Evolutionary conservation across 768 basidiomycete genomes (phyloP).

Genomic region (Calocera cornea): DNA sequence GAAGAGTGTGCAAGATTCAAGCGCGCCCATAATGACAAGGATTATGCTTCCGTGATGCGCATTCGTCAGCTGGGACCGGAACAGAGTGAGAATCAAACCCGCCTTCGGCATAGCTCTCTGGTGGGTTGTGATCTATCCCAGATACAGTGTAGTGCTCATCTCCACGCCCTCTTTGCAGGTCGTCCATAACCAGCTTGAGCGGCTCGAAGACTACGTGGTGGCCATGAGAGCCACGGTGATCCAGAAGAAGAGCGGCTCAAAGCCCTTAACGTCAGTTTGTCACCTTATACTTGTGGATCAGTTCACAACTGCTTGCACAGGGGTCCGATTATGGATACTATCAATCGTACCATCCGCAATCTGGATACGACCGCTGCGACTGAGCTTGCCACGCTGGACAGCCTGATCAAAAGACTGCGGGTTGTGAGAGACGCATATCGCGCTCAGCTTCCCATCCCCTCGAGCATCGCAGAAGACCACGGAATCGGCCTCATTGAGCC

Average conservation of each 20-base stretch:
- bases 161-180: background rate
- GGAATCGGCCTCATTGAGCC: background rate
- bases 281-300: background rate
- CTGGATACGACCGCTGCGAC: background rate
- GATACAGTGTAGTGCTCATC: too few relatives aligned
- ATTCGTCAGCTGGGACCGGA: background rate
- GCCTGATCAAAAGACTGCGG: background rate
- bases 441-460: background rate
- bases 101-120: background rate
- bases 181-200: background rate
- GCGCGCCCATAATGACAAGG: background rate
- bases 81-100: background rate
- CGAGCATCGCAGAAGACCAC: background rate
- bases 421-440: background rate
- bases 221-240: background rate
- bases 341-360: constrained; percentile 1
- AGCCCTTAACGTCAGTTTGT: background rate
- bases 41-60: background rate
- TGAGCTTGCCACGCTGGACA: background rate
- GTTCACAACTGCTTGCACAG: background rate
- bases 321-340: background rate
- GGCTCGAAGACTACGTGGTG: background rate
- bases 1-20: constrained; percentile 1
- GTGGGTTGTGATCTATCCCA: background rate
- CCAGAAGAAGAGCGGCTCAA: background rate